Conservation (phyloP, 2,329 filamentous ascomycete genomes). For the Thelonectria olida region DNA sequence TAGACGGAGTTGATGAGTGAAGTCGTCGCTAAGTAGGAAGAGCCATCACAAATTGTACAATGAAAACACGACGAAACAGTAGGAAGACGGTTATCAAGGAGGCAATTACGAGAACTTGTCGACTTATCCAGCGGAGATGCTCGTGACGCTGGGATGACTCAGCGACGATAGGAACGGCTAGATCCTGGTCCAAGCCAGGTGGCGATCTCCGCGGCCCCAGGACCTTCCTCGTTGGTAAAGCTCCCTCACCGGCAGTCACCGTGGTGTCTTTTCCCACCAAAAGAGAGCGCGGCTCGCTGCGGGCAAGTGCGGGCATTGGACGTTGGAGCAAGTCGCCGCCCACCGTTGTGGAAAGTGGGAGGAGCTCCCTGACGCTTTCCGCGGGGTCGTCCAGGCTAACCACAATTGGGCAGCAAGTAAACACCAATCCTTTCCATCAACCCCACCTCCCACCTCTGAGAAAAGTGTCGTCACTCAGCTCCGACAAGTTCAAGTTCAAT, state of each 20-base stretch:
- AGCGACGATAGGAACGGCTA: conserved; percentile 3
- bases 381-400: conserved; percentile 14
- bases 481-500: neutral
- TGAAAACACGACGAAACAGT: neutral
- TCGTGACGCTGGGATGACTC: conserved; percentile 17
- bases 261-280: too few species aligned
- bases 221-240: conserved; percentile 17
- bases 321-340: too few species aligned
- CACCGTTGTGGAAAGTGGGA: too few species aligned
- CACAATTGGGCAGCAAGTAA: conserved; percentile 20
- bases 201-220: conserved; percentile 10
- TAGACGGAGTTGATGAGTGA: neutral
- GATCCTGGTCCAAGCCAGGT: neutral
- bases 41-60: neutral
- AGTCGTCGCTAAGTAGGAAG: neutral
- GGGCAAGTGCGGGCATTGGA: neutral
- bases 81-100: neutral
- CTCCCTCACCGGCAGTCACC: neutral
- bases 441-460: conserved; percentile 5
- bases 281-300: neutral
- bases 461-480: conserved; percentile 15
- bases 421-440: conserved; percentile 9
- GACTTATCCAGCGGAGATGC: conserved; percentile 18
- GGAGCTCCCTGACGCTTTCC: neutral
- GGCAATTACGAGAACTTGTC: neutral